These are phyloP conservation scores for Ophiobolus disseminans DNA, from an alignment of 2,329 filamentous ascomycete species.

Conservation along the genomic window DNA sequence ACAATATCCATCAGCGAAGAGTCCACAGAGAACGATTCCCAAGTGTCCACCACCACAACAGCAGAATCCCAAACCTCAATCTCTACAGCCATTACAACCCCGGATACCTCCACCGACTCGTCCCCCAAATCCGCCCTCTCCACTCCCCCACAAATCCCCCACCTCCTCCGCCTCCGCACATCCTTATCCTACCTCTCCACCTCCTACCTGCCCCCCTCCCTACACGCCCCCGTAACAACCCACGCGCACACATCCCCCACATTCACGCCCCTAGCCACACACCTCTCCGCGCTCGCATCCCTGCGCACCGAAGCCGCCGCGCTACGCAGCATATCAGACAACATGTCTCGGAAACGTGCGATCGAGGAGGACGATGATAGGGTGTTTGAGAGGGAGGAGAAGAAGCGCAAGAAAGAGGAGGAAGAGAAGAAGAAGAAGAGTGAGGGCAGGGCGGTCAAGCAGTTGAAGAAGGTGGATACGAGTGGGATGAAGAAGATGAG, in stretches of 20 bases:
- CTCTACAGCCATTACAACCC: conserved; percentile 21
- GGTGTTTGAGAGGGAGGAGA: conserved; percentile 70
- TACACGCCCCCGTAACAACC: conserved; percentile 53
- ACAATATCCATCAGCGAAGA: too few species aligned
- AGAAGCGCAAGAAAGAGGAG: conserved; percentile 85
- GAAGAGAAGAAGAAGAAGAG: conserved; percentile 86
- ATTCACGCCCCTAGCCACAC: conserved; percentile 74
- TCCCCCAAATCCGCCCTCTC: conserved; percentile 18
- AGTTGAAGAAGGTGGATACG: conserved; percentile 89
- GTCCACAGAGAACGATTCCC: conserved; percentile 17
- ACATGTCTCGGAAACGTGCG: conserved; percentile 69
- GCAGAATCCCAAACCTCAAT: conserved; percentile 28
- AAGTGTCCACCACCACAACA: conserved; percentile 9
- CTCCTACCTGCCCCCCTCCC: conserved; percentile 60
- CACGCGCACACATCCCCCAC: conserved; percentile 59
- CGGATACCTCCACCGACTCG: conserved; percentile 10
- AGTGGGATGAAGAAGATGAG: conserved; percentile 97
- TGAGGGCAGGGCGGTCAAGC: conserved; percentile 76
- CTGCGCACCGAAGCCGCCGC: conserved; percentile 75
- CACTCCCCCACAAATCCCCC: conserved; percentile 56
- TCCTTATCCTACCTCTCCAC: conserved; percentile 70
- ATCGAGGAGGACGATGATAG: conserved; percentile 68
- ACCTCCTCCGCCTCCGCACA: conserved; percentile 69
- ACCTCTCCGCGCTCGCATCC: conserved; percentile 70
- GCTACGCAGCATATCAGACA: conserved; percentile 72